These are phyloP conservation scores for Apostasia shenzhenica DNA, from an alignment of 106 monocot species.

Conservation along the genomic window DNA sequence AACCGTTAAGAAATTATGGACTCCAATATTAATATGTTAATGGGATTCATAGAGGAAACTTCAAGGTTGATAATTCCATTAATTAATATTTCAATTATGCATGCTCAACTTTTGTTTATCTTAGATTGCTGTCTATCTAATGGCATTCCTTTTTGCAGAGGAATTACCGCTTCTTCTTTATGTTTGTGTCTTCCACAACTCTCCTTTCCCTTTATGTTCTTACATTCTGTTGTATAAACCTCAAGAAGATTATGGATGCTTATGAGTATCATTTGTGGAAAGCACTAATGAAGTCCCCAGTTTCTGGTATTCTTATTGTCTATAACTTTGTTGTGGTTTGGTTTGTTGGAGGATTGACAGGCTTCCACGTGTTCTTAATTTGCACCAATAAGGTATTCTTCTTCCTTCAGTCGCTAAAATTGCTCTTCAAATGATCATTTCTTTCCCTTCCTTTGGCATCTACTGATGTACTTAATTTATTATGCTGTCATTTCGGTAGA, in stretches of 20 bases:
- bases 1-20: not conserved
- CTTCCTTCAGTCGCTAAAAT: not conserved
- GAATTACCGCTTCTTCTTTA: conserved; percentile 46
- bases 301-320: conserved; percentile 35
- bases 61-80: too few relatives aligned
- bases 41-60: too few relatives aligned
- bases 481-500: conserved; percentile 10
- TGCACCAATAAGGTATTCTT: conserved; percentile 40
- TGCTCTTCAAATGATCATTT: too few relatives aligned
- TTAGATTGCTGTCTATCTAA: not conserved
- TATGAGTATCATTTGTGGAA: conserved; percentile 29
- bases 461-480: too few relatives aligned
- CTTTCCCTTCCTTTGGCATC: too few relatives aligned
- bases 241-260: conserved; percentile 25
- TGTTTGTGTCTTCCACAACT: conserved; percentile 40
- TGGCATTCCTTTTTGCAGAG: conserved; percentile 18
- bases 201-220: conserved; percentile 41
- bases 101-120: too few relatives aligned
- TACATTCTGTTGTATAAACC: conserved; percentile 38
- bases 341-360: conserved; percentile 40
- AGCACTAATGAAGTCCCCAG: conserved; percentile 36
- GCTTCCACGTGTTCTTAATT: conserved; percentile 41
- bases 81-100: too few relatives aligned
- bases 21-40: too few relatives aligned
- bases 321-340: conserved; percentile 28